Percentiles rank a stretch among this genome's conserved stretches.
Evolutionary conservation across 177 flowering plant species (phyloP).

Genomic region (Vitis hybrid): DNA sequence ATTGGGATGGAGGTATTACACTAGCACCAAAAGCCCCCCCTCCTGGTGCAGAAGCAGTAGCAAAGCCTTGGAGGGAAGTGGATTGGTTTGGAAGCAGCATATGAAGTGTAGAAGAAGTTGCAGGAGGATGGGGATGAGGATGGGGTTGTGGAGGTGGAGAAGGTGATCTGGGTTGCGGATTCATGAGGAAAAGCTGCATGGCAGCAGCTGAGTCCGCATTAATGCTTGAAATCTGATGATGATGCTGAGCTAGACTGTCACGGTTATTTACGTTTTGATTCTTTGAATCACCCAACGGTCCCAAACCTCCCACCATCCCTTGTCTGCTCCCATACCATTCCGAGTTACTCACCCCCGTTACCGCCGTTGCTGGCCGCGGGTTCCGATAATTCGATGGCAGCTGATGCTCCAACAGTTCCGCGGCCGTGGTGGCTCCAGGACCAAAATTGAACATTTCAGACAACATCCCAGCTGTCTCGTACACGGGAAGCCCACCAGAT

Average conservation of each 20-base stretch:
- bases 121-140: conserved; percentile 5
- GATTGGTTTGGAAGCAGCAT: conserved; percentile 53
- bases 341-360: conserved; percentile 10
- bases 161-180: conserved; percentile 73
- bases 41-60: conserved; percentile 8
- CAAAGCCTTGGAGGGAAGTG: conserved; percentile 36
- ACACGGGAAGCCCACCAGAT: conserved; percentile 40
- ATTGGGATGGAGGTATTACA: conserved; percentile 32
- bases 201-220: conserved; percentile 79
- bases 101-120: conserved; percentile 47
- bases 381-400: conserved; percentile 29
- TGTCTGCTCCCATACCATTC: conserved; percentile 52
- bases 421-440: conserved; percentile 20
- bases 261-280: conserved; percentile 20
- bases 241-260: conserved; percentile 27
- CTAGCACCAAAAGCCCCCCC: conserved; percentile 16
- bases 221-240: conserved; percentile 55
- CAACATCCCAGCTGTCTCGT: conserved; percentile 73
- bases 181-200: conserved; percentile 94
- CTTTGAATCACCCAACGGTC: conserved; percentile 35
- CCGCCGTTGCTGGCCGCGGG: conserved; percentile 15
- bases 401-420: conserved; percentile 44
- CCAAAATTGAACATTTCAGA: conserved; percentile 73
- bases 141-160: conserved; percentile 30
- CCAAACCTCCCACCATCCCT: conserved; percentile 29